phyloP scores from a whole-genome alignment of 768 basidiomycete species.

The Suillus luteus region DNA sequence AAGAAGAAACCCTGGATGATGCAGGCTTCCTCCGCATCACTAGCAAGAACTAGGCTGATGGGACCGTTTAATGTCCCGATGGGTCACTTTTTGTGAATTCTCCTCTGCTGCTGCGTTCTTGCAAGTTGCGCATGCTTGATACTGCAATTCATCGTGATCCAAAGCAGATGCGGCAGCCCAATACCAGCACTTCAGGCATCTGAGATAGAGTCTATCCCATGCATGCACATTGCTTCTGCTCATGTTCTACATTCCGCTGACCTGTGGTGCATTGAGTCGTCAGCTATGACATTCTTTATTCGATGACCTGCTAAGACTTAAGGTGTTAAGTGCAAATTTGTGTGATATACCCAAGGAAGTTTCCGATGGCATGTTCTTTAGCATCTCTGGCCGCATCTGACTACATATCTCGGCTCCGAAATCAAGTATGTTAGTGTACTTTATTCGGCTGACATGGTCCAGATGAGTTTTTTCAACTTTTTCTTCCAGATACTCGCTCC shows the following conservation, averaged over 20 bases:
- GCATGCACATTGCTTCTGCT: neutral
- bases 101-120: no score
- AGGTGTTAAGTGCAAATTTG: neutral
- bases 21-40: no score
- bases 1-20: no score
- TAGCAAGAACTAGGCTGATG: no score
- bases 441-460: neutral
- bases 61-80: no score
- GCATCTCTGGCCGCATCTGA: neutral
- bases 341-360: neutral
- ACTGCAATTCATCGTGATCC: no score
- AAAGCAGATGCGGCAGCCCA: no score
- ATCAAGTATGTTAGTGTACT: neutral
- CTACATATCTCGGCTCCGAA: neutral
- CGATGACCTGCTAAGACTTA: neutral
- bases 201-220: no score
- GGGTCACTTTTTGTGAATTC: no score
- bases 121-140: no score
- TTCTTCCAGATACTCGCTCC: neutral
- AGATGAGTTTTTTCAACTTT: neutral
- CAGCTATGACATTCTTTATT: neutral
- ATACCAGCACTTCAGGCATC: no score
- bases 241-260: neutral
- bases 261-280: neutral
- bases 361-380: neutral